Base-by-base conservation (phyloP, 2,329 filamentous ascomycete genomes). In the Cytospora piceae region DNA sequence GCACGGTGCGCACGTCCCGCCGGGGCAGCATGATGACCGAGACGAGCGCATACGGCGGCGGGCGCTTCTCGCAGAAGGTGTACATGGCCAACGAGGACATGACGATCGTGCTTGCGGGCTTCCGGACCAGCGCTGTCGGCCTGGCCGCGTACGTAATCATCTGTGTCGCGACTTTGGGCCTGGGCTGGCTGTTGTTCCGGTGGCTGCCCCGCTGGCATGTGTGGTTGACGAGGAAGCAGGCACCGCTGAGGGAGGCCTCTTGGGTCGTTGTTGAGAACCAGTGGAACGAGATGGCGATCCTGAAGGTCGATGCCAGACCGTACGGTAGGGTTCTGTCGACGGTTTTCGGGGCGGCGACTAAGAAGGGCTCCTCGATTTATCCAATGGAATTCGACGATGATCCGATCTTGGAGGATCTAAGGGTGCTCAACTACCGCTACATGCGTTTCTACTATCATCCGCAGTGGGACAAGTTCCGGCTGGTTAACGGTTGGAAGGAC, bases 231-330 rank as follows among this genome's bases (percentile, higher is more conserved):
- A 95, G 95, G 32, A 85, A 81, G 61, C 80, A 88, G 6, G 86
- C 86, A 20, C 82, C 91, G 2, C 81, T 99, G 34, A 83, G 85
- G 62, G 86, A 91, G 63, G 95, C 92, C 73, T 84, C 91, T 67
- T 99, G 96, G 95, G 90, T 97, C 53, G 94, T 96, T 32, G 86
- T 98, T 69, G 95, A 90, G 84, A 97, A 99, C 73, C 93, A 98
- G 83, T 98, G 95, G 94, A 91, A 91, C 58, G 94, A 98, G 77
- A 91, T 98, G 76, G 83, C 85, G 15, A 86, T 95, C n/a, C 86
- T 96, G 72, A 74, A 87, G 58, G 83, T 98, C 15, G 82, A 83
- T 46, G 77, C 76, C 20, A 80, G 79, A 63, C 74, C 76, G 24
- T 88, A 85, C 75, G 86, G 82, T 58, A 85, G 81, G 65, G 81